Evolutionary conservation across 768 basidiomycete genomes (phyloP).

Genomic region (Boletales sp.): DNA sequence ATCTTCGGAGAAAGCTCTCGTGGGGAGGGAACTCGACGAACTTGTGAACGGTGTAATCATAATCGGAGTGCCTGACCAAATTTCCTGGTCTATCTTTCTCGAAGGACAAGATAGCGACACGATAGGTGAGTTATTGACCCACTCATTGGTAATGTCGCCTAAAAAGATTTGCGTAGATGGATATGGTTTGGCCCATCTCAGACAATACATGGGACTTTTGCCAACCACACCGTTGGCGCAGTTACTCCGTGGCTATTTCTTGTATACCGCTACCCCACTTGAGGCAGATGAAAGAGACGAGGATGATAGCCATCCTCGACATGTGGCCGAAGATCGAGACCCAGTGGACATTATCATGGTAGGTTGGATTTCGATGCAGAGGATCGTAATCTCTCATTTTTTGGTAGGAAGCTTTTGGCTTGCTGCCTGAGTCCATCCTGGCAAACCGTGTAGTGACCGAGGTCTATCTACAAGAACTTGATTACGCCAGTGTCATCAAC

Average conservation of each 20-base stretch:
- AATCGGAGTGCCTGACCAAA: conserved; percentile 69
- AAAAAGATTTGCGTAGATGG: conserved; percentile 40
- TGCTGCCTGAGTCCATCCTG: conserved; percentile 54
- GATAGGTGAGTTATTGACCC: conserved; percentile 48
- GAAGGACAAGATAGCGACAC: conserved; percentile 69
- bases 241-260: conserved; percentile 65
- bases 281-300: conserved; percentile 35
- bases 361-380: conserved; percentile 17
- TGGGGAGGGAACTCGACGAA: conserved; percentile 64
- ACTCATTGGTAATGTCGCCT: not conserved
- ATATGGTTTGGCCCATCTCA: conserved; percentile 56
- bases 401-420: conserved; percentile 51
- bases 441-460: conserved; percentile 64
- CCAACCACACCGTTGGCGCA: conserved; percentile 53
- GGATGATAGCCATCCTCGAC: conserved; percentile 11
- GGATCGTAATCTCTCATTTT: conserved; percentile 1
- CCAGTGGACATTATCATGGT: conserved; percentile 63
- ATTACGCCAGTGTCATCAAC: conserved; percentile 71
- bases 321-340: conserved; percentile 39
- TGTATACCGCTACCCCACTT: conserved; percentile 49
- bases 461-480: conserved; percentile 62
- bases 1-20: conserved; percentile 38
- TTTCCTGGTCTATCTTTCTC: conserved; percentile 77
- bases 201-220: conserved; percentile 62
- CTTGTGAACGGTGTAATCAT: conserved; percentile 74